Percentiles rank a stretch among this genome's conserved stretches.
Evolutionary conservation across 164 flowering plant genomes (phyloP).

Genomic region (Cinnamomum micranthum): DNA sequence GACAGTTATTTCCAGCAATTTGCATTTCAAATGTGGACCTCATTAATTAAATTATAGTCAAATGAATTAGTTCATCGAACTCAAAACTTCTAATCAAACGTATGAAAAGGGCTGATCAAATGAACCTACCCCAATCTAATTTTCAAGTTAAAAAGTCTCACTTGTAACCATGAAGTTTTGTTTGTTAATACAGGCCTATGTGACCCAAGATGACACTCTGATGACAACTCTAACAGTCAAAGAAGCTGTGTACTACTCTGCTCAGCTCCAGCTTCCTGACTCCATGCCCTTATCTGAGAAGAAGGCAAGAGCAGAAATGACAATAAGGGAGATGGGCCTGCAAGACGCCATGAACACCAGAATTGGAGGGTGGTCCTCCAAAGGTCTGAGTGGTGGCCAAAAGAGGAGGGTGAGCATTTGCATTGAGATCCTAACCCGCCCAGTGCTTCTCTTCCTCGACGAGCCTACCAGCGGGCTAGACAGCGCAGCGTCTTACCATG

Average conservation of each 20-base stretch:
- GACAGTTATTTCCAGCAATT: too few species aligned
- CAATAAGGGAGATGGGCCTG: constrained; percentile 60
- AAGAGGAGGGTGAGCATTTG: constrained; percentile 62
- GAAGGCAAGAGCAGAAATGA: constrained; percentile 35
- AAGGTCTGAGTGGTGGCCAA: constrained; percentile 60
- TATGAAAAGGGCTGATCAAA: too few species aligned
- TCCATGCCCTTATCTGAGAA: constrained; percentile 43
- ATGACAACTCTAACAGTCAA: constrained; percentile 47
- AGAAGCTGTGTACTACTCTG: constrained; percentile 63
- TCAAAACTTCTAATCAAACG: too few species aligned
- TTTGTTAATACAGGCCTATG: constrained; percentile 44
- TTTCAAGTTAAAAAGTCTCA: too few species aligned
- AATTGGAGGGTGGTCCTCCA: constrained; percentile 53
- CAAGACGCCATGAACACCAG: constrained; percentile 37
- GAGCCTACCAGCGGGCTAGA: constrained; percentile 75
- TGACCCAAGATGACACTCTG: constrained; percentile 53
- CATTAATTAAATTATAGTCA: too few species aligned
- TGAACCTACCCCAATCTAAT: too few species aligned
- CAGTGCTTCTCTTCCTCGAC: constrained; percentile 56
- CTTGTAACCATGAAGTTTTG: not conserved
- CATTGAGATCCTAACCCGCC: constrained; percentile 48
- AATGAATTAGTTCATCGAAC: too few species aligned
- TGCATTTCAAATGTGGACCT: too few species aligned
- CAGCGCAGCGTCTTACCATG: constrained; percentile 60
- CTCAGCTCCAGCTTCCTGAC: constrained; percentile 51